Percentiles rank a stretch among this genome's conserved stretches.
These are phyloP conservation scores for Penicillium pulvis DNA, from an alignment of 495 filamentous ascomycete species.

Conservation along the genomic window DNA sequence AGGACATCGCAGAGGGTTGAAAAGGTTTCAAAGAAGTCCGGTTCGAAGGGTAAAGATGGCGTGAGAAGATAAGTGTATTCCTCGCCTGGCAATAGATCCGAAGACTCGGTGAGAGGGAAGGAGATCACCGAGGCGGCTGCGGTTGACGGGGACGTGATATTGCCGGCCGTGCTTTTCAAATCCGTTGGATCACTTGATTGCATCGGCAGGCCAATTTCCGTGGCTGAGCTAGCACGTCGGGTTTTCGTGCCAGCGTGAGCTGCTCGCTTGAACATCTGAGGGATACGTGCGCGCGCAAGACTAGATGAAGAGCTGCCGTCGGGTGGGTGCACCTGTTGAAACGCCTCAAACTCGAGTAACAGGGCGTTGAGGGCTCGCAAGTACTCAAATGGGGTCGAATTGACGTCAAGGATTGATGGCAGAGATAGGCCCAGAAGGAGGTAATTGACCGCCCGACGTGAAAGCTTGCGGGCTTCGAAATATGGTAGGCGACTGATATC, in stretches of 20 bases:
- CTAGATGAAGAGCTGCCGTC: slow-evolving; percentile 70
- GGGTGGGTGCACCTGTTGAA: slow-evolving; percentile 80
- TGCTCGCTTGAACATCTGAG: slow-evolving; percentile 84
- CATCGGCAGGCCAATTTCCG: slow-evolving; percentile 65
- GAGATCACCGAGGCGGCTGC: slow-evolving; percentile 44
- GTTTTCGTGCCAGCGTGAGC: slow-evolving; percentile 63
- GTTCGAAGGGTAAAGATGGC: slow-evolving; percentile 92
- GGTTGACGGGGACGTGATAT: slow-evolving; percentile 39
- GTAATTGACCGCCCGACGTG: slow-evolving; percentile 86
- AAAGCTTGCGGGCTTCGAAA: slow-evolving; percentile 78
- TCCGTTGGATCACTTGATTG: slow-evolving; percentile 54
- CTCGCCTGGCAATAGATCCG: slow-evolving; percentile 64
- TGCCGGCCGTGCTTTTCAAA: slow-evolving; percentile 46
- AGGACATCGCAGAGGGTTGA: slow-evolving; percentile 95
- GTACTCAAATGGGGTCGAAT: slow-evolving; percentile 77
- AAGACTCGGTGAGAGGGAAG: slow-evolving; percentile 52
- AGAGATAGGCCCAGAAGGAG: slow-evolving; percentile 90
- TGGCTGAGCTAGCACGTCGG: slow-evolving; percentile 71
- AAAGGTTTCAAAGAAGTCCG: slow-evolving; percentile 96
- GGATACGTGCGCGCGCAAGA: slow-evolving; percentile 74
- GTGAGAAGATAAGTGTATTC: slow-evolving; percentile 88
- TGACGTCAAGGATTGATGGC: slow-evolving; percentile 84
- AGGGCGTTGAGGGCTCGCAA: slow-evolving; percentile 84
- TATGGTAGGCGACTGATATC: slow-evolving; percentile 83
- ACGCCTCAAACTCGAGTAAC: slow-evolving; percentile 88